phyloP scores from a whole-genome alignment of 2,329 filamentous ascomycete species.

The Neofusicoccum cordaticola region DNA sequence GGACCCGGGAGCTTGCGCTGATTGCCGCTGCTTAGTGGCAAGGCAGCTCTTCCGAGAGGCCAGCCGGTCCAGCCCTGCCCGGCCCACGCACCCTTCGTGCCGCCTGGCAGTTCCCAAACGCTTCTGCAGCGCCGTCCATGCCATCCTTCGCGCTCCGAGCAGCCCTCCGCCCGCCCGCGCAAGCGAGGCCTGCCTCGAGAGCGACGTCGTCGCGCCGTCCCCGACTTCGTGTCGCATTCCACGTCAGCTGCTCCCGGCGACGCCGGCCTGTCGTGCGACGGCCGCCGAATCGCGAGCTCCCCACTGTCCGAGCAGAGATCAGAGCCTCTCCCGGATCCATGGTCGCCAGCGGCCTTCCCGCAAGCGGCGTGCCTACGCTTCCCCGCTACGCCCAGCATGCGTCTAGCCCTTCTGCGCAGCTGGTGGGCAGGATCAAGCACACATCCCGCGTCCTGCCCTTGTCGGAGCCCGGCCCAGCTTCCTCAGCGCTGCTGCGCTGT shows the following conservation, averaged over 20 bases:
- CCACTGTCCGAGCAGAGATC: background rate
- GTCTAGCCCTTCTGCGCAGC: background rate
- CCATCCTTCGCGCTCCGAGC: background rate
- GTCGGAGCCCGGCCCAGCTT: background rate
- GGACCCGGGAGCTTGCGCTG: constrained; percentile 8
- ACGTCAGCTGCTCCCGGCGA: background rate
- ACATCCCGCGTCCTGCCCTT: background rate
- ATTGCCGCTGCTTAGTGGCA: background rate
- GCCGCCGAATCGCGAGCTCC: background rate
- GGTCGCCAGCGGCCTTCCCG: background rate
- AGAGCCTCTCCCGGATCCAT: background rate
- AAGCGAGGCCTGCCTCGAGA: background rate
- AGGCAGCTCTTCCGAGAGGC: constrained; percentile 1
- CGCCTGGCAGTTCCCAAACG: too few species aligned
- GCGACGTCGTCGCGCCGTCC: background rate
- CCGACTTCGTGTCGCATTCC: background rate
- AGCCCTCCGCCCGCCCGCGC: background rate
- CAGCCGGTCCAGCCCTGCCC: background rate
- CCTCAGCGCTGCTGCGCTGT: background rate
- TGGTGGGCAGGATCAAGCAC: background rate
- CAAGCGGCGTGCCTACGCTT: background rate
- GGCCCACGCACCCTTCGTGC: background rate
- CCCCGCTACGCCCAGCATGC: background rate
- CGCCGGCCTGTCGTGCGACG: background rate
- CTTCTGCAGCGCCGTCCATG: background rate